A percentile compares a stretch with the other conserved stretches of the same genome.
These are phyloP conservation scores for Paracoccidioides brasiliensis DNA, from an alignment of 2,329 filamentous ascomycete species.

Conservation along the genomic window DNA sequence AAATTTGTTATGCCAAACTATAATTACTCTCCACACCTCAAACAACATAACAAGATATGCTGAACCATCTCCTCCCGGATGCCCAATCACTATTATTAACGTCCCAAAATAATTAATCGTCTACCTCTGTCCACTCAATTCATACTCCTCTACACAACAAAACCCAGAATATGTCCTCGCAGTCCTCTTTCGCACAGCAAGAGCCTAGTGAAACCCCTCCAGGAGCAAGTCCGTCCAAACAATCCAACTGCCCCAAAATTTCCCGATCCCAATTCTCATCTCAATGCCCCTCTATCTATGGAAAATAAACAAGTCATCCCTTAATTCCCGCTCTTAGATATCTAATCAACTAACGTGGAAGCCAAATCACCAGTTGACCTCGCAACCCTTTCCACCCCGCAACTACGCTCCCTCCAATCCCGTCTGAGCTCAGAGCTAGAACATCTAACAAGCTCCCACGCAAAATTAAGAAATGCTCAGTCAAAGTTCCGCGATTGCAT, in stretches of 20 bases:
- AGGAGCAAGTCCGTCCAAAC: constrained; percentile 10
- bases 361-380: constrained; percentile 45
- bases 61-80: neutral
- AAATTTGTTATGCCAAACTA: neutral
- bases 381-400: constrained; percentile 64
- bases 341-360: neutral
- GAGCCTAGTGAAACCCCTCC: constrained; percentile 16
- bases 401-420: constrained; percentile 84
- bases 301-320: neutral
- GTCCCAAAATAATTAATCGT: neutral
- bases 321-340: neutral
- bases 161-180: neutral
- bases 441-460: constrained; percentile 80
- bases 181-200: constrained; percentile 18
- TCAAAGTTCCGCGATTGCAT: constrained; percentile 86
- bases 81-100: neutral
- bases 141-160: neutral
- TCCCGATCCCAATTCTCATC: neutral
- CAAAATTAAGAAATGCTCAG: constrained; percentile 80
- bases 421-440: constrained; percentile 94
- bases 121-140: neutral
- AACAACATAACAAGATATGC: neutral
- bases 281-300: neutral
- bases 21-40: neutral
- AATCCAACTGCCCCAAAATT: neutral